Base-by-base conservation (phyloP, 495 filamentous ascomycete species). In the Talaromyces ruber region DNA sequence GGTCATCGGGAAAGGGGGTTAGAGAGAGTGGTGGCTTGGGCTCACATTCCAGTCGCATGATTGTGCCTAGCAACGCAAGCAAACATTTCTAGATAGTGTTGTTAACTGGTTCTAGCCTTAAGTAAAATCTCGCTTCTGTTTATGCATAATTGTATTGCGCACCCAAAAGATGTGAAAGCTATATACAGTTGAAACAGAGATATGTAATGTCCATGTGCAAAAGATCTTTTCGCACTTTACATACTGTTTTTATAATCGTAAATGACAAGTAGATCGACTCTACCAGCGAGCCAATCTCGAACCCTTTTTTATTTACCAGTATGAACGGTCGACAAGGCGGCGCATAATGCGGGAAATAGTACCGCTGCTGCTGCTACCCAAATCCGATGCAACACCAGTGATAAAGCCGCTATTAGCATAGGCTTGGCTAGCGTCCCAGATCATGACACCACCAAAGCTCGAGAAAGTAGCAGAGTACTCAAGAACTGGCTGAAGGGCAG, bases 401-500 rank as follows among this genome's bases (percentile, higher is more conserved):
- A 89, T 69, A 66, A 86, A 86, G 6, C 85, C 85, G 8, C 64
- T 6, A 67, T 89, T 89, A 32, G 68, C 71, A 66, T 81, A 83
- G 1, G 82, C 83, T 73, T 87, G 84, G 12, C 73, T 81, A 64
- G 81, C 81, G 76, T 90, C 88, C 88, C 87, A 90, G 66, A 87
- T 75, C 87, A 89, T 89, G 3, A 88, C 79, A 24, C 87, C 87
- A 7, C 87, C 86, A 64, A 89, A 86, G 68, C 82, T 86, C 2
- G 73, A 65, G 67, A 84, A 86, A 47, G 72, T 69, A 72, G 82
- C 78, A 61, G 71, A 69, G 64, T 82, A 83, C 37, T 70, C 29
- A 59, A 86, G 79, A 28, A 86, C 78, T 24, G 70, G 66, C 22
- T 65, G 67, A 12, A 90, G 71, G 26, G 74, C 64, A 11, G 63